phyloP scores from a whole-genome alignment of 2,329 filamentous ascomycete species.

The Sclerotinia nivalis region DNA sequence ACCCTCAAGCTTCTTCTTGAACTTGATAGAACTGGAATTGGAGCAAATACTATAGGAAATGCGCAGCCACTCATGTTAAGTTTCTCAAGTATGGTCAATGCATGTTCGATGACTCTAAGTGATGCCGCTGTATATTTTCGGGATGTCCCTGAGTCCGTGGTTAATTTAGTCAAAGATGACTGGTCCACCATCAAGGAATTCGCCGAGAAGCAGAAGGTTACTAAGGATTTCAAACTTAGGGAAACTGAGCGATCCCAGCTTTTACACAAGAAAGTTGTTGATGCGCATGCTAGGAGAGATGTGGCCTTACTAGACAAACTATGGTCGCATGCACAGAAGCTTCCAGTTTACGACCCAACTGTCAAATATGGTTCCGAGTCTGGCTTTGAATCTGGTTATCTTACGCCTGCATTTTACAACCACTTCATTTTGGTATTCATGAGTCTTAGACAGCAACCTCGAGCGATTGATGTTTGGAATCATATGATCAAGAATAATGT shows the following conservation, averaged over 20 bases:
- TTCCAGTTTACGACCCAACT: slow-evolving; percentile 28
- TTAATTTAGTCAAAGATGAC: slow-evolving; percentile 29
- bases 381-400: slow-evolving; percentile 22
- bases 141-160: slow-evolving; percentile 21
- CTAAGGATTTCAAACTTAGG: neutral
- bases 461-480: slow-evolving; percentile 58
- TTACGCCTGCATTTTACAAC: slow-evolving; percentile 44
- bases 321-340: slow-evolving; percentile 34
- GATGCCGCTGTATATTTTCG: slow-evolving; percentile 3
- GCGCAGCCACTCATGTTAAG: slow-evolving; percentile 3
- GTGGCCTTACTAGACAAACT: slow-evolving; percentile 31
- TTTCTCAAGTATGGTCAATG: slow-evolving; percentile 3
- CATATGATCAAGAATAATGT: slow-evolving; percentile 55
- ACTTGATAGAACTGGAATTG: slow-evolving; percentile 4
- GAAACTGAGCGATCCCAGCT: neutral
- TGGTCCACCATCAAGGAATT: slow-evolving; percentile 28
- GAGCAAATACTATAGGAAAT: neutral
- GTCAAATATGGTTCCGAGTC: neutral
- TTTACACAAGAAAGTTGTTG: slow-evolving; percentile 30
- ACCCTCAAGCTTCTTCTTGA: slow-evolving; percentile 36
- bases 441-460: slow-evolving; percentile 44
- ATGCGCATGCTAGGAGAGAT: slow-evolving; percentile 34
- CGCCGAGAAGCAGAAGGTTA: neutral
- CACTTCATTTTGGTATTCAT: slow-evolving; percentile 51
- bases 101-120: slow-evolving; percentile 11